These are phyloP conservation scores for Cladosporium sp. DNA, from an alignment of 2,329 filamentous ascomycete genomes.

Conservation along the genomic window DNA sequence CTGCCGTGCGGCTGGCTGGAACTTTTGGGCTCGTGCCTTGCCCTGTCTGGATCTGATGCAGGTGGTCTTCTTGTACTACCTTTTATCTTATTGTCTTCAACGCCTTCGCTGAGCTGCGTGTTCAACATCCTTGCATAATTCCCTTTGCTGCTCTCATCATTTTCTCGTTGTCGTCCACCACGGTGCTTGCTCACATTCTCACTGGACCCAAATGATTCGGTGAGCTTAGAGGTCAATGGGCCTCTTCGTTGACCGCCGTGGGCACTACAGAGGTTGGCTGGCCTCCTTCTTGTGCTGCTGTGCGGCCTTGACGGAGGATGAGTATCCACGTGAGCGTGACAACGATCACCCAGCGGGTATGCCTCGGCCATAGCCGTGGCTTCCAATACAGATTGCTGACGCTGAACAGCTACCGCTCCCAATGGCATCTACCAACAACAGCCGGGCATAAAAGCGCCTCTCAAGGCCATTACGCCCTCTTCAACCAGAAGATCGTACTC, in stretches of 20 bases:
- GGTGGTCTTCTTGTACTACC: conserved; percentile 6
- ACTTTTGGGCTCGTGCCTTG: conserved; percentile 10
- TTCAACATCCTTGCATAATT: conserved; percentile 12
- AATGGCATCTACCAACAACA: background rate
- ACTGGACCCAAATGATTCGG: conserved; percentile 8
- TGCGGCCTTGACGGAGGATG: conserved; percentile 25
- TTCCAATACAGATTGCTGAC: background rate
- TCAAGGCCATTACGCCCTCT: background rate
- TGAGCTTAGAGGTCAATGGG: conserved; percentile 24
- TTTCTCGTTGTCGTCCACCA: too few species aligned
- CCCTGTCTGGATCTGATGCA: conserved; percentile 2
- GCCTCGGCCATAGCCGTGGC: too few species aligned
- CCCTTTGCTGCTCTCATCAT: conserved; percentile 6
- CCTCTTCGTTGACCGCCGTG: conserved; percentile 26
- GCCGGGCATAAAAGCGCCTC: background rate
- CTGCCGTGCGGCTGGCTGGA: background rate
- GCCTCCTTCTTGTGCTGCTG: conserved; percentile 31
- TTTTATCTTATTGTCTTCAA: conserved; percentile 1
- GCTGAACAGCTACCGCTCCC: background rate
- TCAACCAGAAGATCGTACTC: background rate
- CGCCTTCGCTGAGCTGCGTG: conserved; percentile 4
- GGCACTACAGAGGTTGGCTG: conserved; percentile 27
- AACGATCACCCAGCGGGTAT: background rate
- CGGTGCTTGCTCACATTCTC: too few species aligned
- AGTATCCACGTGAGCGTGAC: conserved; percentile 17